Percentiles rank a stretch among this genome's conserved stretches.
phyloP scores from a whole-genome alignment of 306 rosid species.

The Fagus crenata region DNA sequence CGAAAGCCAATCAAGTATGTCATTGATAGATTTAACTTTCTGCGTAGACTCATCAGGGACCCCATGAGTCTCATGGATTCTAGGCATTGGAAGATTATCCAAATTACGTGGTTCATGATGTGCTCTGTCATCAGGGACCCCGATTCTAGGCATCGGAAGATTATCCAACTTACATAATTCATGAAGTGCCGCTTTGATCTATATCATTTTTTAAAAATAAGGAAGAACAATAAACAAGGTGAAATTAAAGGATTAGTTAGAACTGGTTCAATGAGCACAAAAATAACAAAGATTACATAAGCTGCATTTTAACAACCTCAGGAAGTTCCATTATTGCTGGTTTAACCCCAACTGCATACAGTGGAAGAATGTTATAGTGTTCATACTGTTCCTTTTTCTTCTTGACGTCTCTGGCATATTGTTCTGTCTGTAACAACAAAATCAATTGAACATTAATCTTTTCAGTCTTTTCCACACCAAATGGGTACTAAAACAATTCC shows the following conservation, averaged over 20 bases:
- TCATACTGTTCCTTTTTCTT: slow-evolving; percentile 60
- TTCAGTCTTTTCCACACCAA: slow-evolving; percentile 19
- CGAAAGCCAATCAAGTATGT: slow-evolving; percentile 90
- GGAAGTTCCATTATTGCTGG: slow-evolving; percentile 88
- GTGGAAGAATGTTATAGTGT: slow-evolving; percentile 87
- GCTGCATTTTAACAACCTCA: slow-evolving; percentile 52
- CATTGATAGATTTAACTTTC: slow-evolving; percentile 63
- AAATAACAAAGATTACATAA: slow-evolving; percentile 4
- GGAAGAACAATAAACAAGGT: slow-evolving; percentile 14
- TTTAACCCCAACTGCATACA: slow-evolving; percentile 78
- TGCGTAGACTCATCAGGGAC: slow-evolving; percentile 43
- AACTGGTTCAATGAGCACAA: not conserved
- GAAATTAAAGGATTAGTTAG: slow-evolving; percentile 7
- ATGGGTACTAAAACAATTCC: slow-evolving; percentile 10
- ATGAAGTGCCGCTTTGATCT: slow-evolving; percentile 78
- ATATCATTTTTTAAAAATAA: slow-evolving; percentile 22
- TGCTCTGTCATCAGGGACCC: slow-evolving; percentile 46
- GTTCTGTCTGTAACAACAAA: slow-evolving; percentile 54
- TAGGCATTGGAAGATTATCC: slow-evolving; percentile 73
- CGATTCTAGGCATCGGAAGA: slow-evolving; percentile 73
- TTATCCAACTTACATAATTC: slow-evolving; percentile 59
- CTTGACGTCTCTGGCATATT: slow-evolving; percentile 63
- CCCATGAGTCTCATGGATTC: slow-evolving; percentile 11
- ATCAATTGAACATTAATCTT: slow-evolving; percentile 18
- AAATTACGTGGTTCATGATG: slow-evolving; percentile 60